Evolutionary conservation across 106 monocot species (phyloP), one percentile per base, ranked within the genome.

Genomic region (Dioscorea alata): DNA sequence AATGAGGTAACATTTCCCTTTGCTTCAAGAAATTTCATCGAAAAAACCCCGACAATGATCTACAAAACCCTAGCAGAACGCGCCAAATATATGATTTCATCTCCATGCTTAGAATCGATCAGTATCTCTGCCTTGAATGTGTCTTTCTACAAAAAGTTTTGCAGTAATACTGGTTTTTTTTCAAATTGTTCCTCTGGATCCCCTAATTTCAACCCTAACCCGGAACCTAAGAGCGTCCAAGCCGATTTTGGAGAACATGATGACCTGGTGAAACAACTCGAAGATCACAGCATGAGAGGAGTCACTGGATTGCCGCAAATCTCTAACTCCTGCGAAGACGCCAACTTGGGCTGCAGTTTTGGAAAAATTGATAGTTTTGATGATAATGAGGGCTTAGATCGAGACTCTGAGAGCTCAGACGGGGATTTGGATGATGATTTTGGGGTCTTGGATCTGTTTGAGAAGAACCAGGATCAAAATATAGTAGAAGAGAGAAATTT

Each of bases 391-490:
- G 81, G 72, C 19, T 61, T 72, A 21, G 75, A 75, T 28, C 21
- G 48, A 21, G 73, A 74, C 68, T 17, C 42, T 13, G 73, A 69
- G n/a, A 13, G 23, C 33, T 74, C 33, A n/a, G 75, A 75, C 5
- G 62, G 7, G 1, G 56, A 24, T 20, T 66, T 51, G 0, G 61
- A 57, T 2, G 48, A 61, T 13, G 80, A 75, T 14, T 68, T 81
- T 24, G 62, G 25, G 23, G 67, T 72, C 18, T 28, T 76, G 17
- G 71, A 76, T 57, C 34, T 72, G 33, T 81, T 81, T 34, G 60
- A 68, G n/a, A 13, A 20, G 17, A 75, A 33, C 8, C 16, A 4
- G 42, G 42, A 10, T 42, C 42, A 6, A 42, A 42, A 42, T 33
- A 28, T 20, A 7, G 1, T 12, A n/a, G 53, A 28, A 35, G 50